Evolutionary conservation across 2,329 filamentous ascomycete genomes (phyloP), one percentile per base, ranked within the genome.

Genomic region (Hypocreales sp.): DNA sequence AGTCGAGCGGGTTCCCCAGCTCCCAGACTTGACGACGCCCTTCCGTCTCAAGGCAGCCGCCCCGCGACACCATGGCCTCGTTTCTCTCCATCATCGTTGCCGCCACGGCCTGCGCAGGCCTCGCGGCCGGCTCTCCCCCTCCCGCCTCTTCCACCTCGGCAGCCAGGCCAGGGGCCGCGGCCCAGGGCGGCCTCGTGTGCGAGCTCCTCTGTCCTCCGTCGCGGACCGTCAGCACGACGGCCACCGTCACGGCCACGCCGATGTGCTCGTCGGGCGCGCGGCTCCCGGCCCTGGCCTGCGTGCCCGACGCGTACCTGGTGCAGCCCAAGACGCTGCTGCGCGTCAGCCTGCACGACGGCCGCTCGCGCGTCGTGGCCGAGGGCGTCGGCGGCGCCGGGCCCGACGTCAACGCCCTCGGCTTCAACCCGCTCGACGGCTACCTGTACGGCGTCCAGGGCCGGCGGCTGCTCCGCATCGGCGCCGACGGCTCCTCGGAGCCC

Each of bases 371-470:
- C n/a, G 8, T 30, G 3, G 20, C 22, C 27, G n/a, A 3, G 14
- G 10, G 8, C 5, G 17, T 28, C 12, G 22, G 21, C 21, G 15
- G 15, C 24, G 4, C 9, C 4, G 13, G 3, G 8, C 7, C 17
- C 14, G 14, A 20, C 5, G n/a, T 33, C 28, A 25, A 27, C 25
- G 20, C 25, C n/a, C 5, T 31, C 14, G 29, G 29, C 12, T 32
- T 20, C 24, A 32, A 32, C 27, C 12, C 20, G 2, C 16, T 27
- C n/a, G 30, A 32, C 27, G 24, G 25, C 21, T 26, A 24, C 27
- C 22, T 32, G 15, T 32, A 32, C 24, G 30, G 27, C 15, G 4
- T 20, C 7, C 16, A 25, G 11, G 13, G 8, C 13, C 7, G 24
- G 17, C 7, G 3, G 4, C 12, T 32, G 2, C n/a, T 33, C 2